Evolutionary conservation across 2,329 filamentous ascomycete genomes (phyloP), one percentile per base, ranked within the genome.

Genomic region (Monosporascus sp.): DNA sequence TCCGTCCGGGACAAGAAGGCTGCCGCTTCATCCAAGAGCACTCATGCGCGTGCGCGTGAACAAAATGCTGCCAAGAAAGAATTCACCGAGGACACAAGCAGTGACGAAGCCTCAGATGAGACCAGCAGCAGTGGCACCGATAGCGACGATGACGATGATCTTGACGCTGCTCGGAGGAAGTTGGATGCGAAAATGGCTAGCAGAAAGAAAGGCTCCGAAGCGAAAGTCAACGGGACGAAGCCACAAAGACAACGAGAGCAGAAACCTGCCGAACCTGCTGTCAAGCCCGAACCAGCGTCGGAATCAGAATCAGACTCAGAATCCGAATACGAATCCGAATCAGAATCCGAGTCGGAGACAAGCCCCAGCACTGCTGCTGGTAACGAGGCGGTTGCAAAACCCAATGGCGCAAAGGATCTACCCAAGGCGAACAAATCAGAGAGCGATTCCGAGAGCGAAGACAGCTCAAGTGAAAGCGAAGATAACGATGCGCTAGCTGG

Each of bases 41-140:
- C 58, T 2, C 31, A 41, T 8, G 47, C 54, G 7, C 49, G 52
- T 50, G 51, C 58, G 27, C 57, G 53, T 37, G 56, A 58, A 47
- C 7, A 57, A 18, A 60, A 55, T 20, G 38, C 49, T 8, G 44
- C 53, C 47, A 62, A 63, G 48, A 53, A 57, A 43, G 55, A 59
- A 47, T 50, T 52, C 15, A 51, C 59, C 27, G 56, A 68, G 25
- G 57, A 64, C 47, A 54, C 63, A 52, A 73, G 72, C 57, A 66
- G 65, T 49, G 63, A 55, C 52, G 65, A 64, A 24, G 65, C 64
- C 22, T 66, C 66, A 3, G 61, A 65, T 17, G 64, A 62, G 3
- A 67, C 62, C 41, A 72, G 67, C 52, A 65, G 66, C 51, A 72
- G 67, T 51, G 66, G 65, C 49, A 68, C 65, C 48, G 65, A 66